These are phyloP conservation scores for Xanthoconium purpureum DNA, from an alignment of 768 basidiomycete species.

Conservation along the genomic window DNA sequence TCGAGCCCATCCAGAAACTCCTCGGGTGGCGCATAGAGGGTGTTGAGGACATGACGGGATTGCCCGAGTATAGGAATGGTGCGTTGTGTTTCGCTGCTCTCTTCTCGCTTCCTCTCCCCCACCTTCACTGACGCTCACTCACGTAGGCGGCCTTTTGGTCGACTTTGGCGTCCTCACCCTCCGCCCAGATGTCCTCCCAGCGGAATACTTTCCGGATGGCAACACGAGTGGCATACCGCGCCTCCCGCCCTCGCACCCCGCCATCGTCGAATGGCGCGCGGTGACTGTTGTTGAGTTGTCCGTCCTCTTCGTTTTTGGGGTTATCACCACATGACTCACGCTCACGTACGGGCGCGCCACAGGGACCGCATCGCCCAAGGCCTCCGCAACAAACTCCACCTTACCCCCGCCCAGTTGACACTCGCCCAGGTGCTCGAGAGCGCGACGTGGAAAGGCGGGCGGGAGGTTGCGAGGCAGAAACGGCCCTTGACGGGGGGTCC, in stretches of 20 bases:
- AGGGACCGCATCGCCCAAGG: conserved; percentile 79
- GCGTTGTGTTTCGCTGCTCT: not conserved
- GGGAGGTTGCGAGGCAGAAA: conserved; percentile 83
- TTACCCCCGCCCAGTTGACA: conserved; percentile 28
- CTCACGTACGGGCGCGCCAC: not conserved
- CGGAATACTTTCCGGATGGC: conserved; percentile 38
- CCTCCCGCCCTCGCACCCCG: conserved; percentile 75
- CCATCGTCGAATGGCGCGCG: conserved; percentile 94
- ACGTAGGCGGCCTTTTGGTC: conserved; percentile 79
- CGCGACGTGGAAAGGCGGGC: conserved; percentile 95
- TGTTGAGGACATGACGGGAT: conserved; percentile 80
- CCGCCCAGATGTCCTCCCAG: conserved; percentile 49
- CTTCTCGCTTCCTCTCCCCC: not conserved
- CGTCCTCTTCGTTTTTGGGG: not conserved
- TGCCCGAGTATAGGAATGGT: conserved; percentile 95
- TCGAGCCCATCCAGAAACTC: conserved; percentile 77
- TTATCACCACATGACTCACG: not conserved
- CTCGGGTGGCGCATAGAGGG: conserved; percentile 83
- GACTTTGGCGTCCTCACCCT: conserved; percentile 80
- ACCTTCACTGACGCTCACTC: not conserved
- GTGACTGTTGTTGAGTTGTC: conserved; percentile 93
- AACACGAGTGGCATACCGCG: conserved; percentile 47
- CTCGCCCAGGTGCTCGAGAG: conserved; percentile 90
- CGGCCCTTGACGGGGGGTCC: conserved; percentile 76
- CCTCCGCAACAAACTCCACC: conserved; percentile 57